Evolutionary conservation across 768 basidiomycete genomes (phyloP), one percentile per base, ranked within the genome.

Genomic region (Boletus vermiculosoides): DNA sequence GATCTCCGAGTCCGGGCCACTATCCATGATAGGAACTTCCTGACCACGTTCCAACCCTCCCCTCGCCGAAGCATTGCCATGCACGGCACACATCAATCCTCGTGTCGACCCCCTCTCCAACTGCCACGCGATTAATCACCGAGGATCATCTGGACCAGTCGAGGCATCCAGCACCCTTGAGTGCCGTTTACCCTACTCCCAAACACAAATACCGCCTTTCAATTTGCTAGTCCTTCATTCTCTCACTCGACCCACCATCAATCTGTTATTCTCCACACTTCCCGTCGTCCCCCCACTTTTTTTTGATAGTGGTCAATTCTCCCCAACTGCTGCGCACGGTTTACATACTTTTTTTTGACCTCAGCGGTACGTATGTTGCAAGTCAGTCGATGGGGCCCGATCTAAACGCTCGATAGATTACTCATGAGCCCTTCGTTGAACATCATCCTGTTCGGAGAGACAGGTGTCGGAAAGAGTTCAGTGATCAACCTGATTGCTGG

Each of bases 391-490:
- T 58, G 48, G 18, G 18, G 9, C 6, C 40, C 49, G 62, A 67
- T 66, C 66, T 66, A n/a, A 66, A 23, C 28, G 15, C 12, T 31
- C 18, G 34, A 57, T 49, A 66, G 65, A 53, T 22, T 45, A 50
- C 22, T 15, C 60, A 66, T 68, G 65, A 50, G 53, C 40, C 36
- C 60, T 31, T 59, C 62, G 37, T 48, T 69, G 48, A 80, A 80
- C 56, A 66, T 79, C 52, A 69, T 80, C 41, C 40, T 80, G 2
- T 80, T 80, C 53, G 79, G 79, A 8, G 78, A 79, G 61, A 73
- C 74, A 0, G 78, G 78, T 16, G 59, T 70, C 2, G 70, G 70
- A n/a, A 71, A 71, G 62, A 71, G 72, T 57, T 71, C 70, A 10
- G 65, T 71, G 58, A 72, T 73, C 59, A 71, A 71, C 53, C 55